A percentile compares a stretch with the other conserved stretches of the same genome.
Evolutionary conservation across 352 stramenopile species (phyloP).

Genomic region (Elongisporangium undulatum): DNA sequence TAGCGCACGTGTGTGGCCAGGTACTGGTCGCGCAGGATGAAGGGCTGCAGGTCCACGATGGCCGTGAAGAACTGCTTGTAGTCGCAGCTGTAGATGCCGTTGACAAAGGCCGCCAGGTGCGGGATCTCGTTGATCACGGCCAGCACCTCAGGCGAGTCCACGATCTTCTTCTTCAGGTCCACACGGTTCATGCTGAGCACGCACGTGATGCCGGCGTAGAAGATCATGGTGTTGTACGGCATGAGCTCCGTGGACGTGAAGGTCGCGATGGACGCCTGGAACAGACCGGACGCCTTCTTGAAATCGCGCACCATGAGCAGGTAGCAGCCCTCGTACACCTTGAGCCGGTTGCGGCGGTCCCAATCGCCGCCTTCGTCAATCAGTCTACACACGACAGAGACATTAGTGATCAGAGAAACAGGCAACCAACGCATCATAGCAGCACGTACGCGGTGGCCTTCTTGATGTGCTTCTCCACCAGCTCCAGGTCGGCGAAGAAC

Average conservation of each 20-base stretch:
- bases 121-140: slow-evolving; percentile 86
- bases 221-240: slow-evolving; percentile 97
- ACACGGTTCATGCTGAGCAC: slow-evolving; percentile 92
- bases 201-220: slow-evolving; percentile 96
- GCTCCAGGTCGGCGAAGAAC: slow-evolving; percentile 83
- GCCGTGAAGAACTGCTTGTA: slow-evolving; percentile 97
- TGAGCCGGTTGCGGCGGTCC: slow-evolving; percentile 98
- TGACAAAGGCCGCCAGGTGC: slow-evolving; percentile 83
- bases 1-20: slow-evolving; percentile 90
- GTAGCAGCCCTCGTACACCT: slow-evolving; percentile 97
- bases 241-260: slow-evolving; percentile 98
- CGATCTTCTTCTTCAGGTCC: slow-evolving; percentile 96
- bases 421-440: background rate
- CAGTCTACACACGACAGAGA: slow-evolving; percentile 23
- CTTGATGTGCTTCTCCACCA: slow-evolving; percentile 86
- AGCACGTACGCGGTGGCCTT: slow-evolving; percentile 69
- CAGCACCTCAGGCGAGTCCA: slow-evolving; percentile 97
- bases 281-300: slow-evolving; percentile 89
- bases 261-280: slow-evolving; percentile 96
- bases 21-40: slow-evolving; percentile 92
- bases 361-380: slow-evolving; percentile 97
- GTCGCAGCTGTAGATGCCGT: slow-evolving; percentile 96
- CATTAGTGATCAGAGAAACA: background rate
- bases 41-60: slow-evolving; percentile 83
- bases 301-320: slow-evolving; percentile 93